phyloP scores from a whole-genome alignment of 331 rosid species.

The Malus hybrid region DNA sequence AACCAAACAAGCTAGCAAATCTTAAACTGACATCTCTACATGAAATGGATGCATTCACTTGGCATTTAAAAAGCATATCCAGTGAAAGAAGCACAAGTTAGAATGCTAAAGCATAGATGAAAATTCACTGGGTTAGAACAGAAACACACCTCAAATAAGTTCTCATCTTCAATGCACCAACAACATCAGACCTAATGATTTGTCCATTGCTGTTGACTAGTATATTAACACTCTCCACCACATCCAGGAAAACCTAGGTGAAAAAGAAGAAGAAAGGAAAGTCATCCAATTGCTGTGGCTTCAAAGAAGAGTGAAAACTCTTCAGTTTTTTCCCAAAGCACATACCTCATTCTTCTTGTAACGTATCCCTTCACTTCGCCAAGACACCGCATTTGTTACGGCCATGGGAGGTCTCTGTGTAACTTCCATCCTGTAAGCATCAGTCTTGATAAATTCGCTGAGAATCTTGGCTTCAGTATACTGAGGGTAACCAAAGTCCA shows the following conservation, averaged over 20 bases:
- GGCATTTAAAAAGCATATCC: not conserved
- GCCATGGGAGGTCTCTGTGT: slow-evolving; percentile 99
- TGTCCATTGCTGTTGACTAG: slow-evolving; percentile 98
- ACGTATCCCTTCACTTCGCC: slow-evolving; percentile 97
- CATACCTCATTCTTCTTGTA: slow-evolving; percentile 97
- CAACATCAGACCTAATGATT: slow-evolving; percentile 95
- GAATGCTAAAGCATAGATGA: not conserved
- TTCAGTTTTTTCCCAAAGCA: too few species aligned
- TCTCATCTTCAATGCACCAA: slow-evolving; percentile 98
- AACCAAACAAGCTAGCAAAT: not conserved
- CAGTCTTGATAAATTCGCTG: slow-evolving; percentile 96
- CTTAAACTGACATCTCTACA: not conserved
- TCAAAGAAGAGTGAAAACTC: not conserved
- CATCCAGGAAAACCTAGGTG: slow-evolving; percentile 93
- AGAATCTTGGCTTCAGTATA: slow-evolving; percentile 93
- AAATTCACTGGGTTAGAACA: not conserved
- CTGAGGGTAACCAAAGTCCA: slow-evolving; percentile 99
- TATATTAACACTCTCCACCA: slow-evolving; percentile 98
- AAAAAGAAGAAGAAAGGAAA: slow-evolving; percentile 6
- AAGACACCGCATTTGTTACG: slow-evolving; percentile 96
- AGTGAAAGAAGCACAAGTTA: not conserved
- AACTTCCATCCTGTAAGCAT: slow-evolving; percentile 98
- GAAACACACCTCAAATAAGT: slow-evolving; percentile 78
- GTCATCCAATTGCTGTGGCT: slow-evolving; percentile 1
- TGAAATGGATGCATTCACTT: not conserved